Evolutionary conservation across 2,329 filamentous ascomycete genomes (phyloP), one percentile per base, ranked within the genome.

Genomic region (Magnaporthiopsis incrustans): DNA sequence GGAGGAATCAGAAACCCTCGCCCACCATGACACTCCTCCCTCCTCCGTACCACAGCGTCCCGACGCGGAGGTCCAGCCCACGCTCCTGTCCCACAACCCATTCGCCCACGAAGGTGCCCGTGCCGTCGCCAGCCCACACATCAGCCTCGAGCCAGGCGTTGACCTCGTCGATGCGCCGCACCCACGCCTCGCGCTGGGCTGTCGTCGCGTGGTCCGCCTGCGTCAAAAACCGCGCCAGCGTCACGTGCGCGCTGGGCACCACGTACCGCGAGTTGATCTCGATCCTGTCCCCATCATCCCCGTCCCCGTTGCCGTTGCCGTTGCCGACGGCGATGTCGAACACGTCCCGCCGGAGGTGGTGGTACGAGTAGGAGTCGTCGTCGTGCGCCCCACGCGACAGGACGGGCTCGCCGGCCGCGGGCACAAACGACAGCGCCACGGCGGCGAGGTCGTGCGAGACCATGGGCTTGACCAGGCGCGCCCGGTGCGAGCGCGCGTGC

Each of bases 41-140:
- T 32, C 87, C 90, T 50, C 89, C 94, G 77, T 97, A 97, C 92
- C 93, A 98, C 59, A 97, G 76, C 7, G 82, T 80, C 0, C 94
- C 94, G 67, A 83, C 85, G 59, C 91, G 84, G 65, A 86, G 86
- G 71, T 94, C 90, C 64, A 97, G 76, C 0, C 93, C 93, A 69
- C 81, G 89, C 73, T 94, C 92, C 70, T 96, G 85, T 0, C 94
- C 93, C n/a, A 97, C 87, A 30, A 90, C 78, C 92, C 94, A 97
- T 71, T 95, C 89, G 0, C 89, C 88, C 2, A 80, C 72, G 50
- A 79, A 77, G 38, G 32, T 11, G 4, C 32, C 38, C 27, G 30
- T 38, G 33, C 22, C n/a, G 8, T 30, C 18, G 30, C 50, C 12
- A 57, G 14, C 84, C 91, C 92, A 96, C 62, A 89, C 88, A 70